phyloP scores from a whole-genome alignment of 176 grass and related monocot species.

The Stipa capillata region DNA sequence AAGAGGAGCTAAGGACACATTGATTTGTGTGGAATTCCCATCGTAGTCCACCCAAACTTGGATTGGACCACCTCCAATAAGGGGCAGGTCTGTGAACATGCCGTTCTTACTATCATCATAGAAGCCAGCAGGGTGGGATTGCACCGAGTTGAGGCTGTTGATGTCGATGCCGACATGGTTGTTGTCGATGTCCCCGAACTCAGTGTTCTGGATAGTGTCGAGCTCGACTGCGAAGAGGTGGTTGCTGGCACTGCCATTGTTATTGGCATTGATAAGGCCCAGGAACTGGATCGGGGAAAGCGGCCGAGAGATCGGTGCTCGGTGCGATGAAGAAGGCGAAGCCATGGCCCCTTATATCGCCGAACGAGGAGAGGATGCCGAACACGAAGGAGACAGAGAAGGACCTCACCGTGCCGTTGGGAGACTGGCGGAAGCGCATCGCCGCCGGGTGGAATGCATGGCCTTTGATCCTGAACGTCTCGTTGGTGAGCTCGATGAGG shows the following conservation, averaged over 20 bases:
- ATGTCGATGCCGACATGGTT: slow-evolving; percentile 45
- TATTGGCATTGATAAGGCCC: background rate
- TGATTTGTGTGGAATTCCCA: background rate
- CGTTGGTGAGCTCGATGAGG: slow-evolving; percentile 11
- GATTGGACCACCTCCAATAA: background rate
- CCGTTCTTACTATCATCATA: background rate
- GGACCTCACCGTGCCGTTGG: background rate
- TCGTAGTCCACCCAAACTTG: slow-evolving; percentile 19
- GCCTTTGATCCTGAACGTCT: background rate
- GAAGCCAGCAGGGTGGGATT: background rate
- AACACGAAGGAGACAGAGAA: slow-evolving; percentile 31
- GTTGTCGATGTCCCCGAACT: slow-evolving; percentile 30
- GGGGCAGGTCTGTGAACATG: background rate
- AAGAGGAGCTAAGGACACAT: slow-evolving; percentile 1
- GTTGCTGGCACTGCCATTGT: background rate
- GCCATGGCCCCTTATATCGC: slow-evolving; percentile 24
- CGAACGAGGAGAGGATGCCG: slow-evolving; percentile 7
- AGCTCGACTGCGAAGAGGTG: slow-evolving; percentile 16
- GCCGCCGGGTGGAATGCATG: background rate
- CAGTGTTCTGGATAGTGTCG: slow-evolving; percentile 9
- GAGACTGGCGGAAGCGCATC: background rate
- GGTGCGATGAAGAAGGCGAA: slow-evolving; percentile 21
- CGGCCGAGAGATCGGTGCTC: background rate
- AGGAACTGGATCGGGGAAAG: background rate
- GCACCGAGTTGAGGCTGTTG: background rate